Base-by-base conservation (phyloP, 148 eudicot genomes). In the Agrostemma githago region DNA sequence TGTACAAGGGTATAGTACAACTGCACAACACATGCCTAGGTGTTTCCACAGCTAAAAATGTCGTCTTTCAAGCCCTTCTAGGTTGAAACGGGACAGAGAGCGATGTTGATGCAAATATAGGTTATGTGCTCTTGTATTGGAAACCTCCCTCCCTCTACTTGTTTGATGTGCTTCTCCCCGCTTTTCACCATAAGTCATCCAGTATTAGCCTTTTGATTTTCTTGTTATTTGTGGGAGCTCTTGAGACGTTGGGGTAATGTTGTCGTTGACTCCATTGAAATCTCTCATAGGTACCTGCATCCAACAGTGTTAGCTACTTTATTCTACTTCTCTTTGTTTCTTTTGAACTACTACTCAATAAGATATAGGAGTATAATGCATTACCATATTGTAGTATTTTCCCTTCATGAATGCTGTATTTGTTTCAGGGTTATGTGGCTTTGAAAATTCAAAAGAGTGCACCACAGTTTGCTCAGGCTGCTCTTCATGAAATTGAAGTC, bases 361-460 rank as follows among this genome's bases (percentile, higher is more conserved):
- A 26, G 34, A 26, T 26, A n/a, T 16, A 58, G 19, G 4, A 16
- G 3, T 7, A 8, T 7, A 60, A 34, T 12, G n/a, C 26, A 38
- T 34, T n/a, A 12, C 17, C 17, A 16, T 39, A 14, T 65, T 40
- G 68, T n/a, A n/a, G n/a, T 38, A 5, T 39, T 14, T 65, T 6
- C 64, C 64, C 44, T 43, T 17, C 15, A 67, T 67, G 37, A 67
- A 43, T 67, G 37, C 17, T 67, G 71, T 66, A 58, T 64, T 54
- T 57, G 74, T 72, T 59, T 66, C 74, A 95, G 98, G 76, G 61
- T 37, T 95, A 79, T 64, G 96, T 95, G 69, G 98, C 96, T 74
- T 81, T 95, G 79, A 95, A 95, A 82, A 95, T 95, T 78, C 98
- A 95, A 82, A 95, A 92, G 87, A 95, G 98, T 85, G 93, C 96